Evolutionary conservation across 2,329 filamentous ascomycete genomes (phyloP), one percentile per base, ranked within the genome.

Genomic region (Geosmithia morbida): DNA sequence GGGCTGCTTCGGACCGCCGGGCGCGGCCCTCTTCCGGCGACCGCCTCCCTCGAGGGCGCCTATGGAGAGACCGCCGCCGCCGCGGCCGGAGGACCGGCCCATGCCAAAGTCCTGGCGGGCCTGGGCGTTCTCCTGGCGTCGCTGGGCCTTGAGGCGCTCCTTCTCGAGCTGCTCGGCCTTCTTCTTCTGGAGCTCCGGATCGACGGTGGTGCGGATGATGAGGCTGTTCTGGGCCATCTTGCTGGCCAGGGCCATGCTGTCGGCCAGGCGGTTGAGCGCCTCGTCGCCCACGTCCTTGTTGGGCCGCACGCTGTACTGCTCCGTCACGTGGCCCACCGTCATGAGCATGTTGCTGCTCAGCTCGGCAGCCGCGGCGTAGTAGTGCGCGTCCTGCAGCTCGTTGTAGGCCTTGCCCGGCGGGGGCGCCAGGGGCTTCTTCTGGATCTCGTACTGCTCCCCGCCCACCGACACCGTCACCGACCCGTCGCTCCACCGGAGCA

Each of bases 401-500:
- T 79, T 69, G 66, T 85, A 84, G 2, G 74, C 69, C 55, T 79
- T 75, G 55, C 70, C 66, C 13, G 65, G 66, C 2, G 72, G 67
- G 2, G 83, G 82, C 2, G 83, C 83, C 44, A 88, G 75, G 20
- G 71, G 65, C 63, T 86, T 87, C 55, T 76, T 79, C 51, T 79
- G 73, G 43, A 89, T 73, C 57, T 87, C 83, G 67, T 83, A 89
- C 56, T 89, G 85, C 52, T 81, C 79, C 50, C 78, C 79, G 14
- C 84, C 85, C 20, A 89, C 70, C n/a, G 83, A 77, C 20, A 90
- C 68, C 11, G 84, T 88, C 16, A 86, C 67, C 3, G 82, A 87
- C 26, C 85, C 85, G 57, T 90, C 85, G 51, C 81, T 87, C 85
- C 85, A 90, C 54, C 77, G 76, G 57, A 86, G 77, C 29, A 90